phyloP scores from a whole-genome alignment of 176 grass and related monocot species.

The Cocos nucifera region DNA sequence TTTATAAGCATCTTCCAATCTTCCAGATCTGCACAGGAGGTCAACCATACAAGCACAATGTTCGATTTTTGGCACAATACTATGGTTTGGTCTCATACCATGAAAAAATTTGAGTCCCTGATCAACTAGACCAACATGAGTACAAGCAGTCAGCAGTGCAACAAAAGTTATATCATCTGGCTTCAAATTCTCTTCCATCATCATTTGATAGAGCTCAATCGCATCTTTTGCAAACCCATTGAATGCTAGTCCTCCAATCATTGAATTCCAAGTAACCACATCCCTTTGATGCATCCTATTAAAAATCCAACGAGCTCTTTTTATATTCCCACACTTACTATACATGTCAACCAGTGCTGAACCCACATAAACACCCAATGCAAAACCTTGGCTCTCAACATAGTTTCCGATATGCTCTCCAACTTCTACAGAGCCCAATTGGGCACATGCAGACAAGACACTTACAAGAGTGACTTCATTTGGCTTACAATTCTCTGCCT shows the following conservation, averaged over 20 bases:
- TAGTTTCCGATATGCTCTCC: constrained; percentile 56
- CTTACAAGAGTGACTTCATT: constrained; percentile 75
- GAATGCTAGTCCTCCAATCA: constrained; percentile 70
- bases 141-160: constrained; percentile 57
- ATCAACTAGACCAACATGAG: constrained; percentile 60
- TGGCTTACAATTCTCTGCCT: constrained; percentile 46
- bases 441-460: constrained; percentile 60
- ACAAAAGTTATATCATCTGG: constrained; percentile 69
- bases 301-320: constrained; percentile 48
- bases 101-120: constrained; percentile 47
- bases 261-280: constrained; percentile 75
- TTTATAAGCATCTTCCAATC: constrained; percentile 50
- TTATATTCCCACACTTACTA: constrained; percentile 52
- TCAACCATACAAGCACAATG: constrained; percentile 72
- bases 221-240: constrained; percentile 64
- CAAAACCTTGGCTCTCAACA: constrained; percentile 34
- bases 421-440: constrained; percentile 56
- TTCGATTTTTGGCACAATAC: constrained; percentile 55
- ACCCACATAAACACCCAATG: constrained; percentile 48
- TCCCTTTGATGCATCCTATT: constrained; percentile 55
- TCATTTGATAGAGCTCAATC: constrained; percentile 28
- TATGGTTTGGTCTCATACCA: constrained; percentile 35
- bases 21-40: constrained; percentile 64
- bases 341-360: constrained; percentile 76
- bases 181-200: constrained; percentile 35